Base-by-base conservation (phyloP, 306 rosid genomes). In the Elaeagnus macrophylla region DNA sequence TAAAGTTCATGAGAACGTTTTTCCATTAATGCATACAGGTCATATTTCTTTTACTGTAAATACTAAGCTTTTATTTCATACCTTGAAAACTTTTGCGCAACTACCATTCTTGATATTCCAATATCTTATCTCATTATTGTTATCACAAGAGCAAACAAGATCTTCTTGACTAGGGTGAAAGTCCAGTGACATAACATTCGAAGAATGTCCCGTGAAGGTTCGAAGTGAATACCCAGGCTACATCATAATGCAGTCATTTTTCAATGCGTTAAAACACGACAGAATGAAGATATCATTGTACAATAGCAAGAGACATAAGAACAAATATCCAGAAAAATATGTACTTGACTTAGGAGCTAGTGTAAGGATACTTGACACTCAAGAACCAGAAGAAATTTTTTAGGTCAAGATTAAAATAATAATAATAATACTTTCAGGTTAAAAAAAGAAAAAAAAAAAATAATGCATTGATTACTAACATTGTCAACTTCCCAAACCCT, bases 401-500 rank as follows among this genome's bases (percentile, higher is more conserved):
- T 25, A 3, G 3, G 32, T 25, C 32, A 15, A 7, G 6, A 56
- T 5, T 6, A 39, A 56, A 18, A 1, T n/a, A 36, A 46, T 8
- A n/a, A n/a, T n/a, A 48, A 1, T 8, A 9, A 9, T 49, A 19
- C 19, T 49, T 16, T 8, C 12, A 10, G 37, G 43, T 1, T 20
- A 39, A 7, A 42, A 18, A 50, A 65, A 58, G 60, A 38, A 47
- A 35, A 44, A 20, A 13, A 14, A 14, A 17, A 20, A 13, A 14
- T 12, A 17, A 51, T 37, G 4, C 11, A n/a, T 5, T 10, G 41
- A 36, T 12, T 19, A 75, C 97, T 74, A 47, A 90, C 97, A 64
- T 81, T 77, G 60, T 83, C 94, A 68, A 57, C 70, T 64, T 81
- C 88, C 95, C 95, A 90, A 68, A 86, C 79, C 76, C 77, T 73